Evolutionary conservation across 805 yeast species (phyloP).

Genomic region (Debaryomyces hansenii): DNA sequence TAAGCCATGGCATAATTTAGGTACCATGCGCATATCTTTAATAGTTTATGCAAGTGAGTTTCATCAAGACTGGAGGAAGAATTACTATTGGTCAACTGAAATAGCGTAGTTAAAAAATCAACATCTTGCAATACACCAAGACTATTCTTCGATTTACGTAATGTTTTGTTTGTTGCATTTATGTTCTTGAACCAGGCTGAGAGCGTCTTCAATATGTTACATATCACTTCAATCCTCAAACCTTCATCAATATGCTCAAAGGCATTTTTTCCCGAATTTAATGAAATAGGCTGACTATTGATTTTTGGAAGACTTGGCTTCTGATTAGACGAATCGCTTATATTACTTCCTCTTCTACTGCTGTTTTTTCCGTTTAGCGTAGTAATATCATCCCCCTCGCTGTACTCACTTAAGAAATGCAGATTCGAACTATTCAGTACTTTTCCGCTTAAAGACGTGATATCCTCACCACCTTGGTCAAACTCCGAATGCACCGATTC

Average conservation of each 20-base stretch:
- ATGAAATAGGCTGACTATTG: background rate
- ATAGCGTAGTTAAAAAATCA: constrained; percentile 13
- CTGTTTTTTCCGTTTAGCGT: constrained; percentile 10
- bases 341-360: background rate
- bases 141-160: constrained; percentile 1
- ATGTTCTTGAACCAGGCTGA: constrained; percentile 22
- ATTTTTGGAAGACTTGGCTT: background rate
- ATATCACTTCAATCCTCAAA: constrained; percentile 19
- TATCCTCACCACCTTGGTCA: constrained; percentile 22
- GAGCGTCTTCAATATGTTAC: constrained; percentile 22
- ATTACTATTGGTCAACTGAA: constrained; percentile 17
- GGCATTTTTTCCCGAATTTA: background rate
- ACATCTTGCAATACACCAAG: constrained; percentile 2
- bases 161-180: constrained; percentile 1
- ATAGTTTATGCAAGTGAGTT: constrained; percentile 8
- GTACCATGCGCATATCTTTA: constrained; percentile 16
- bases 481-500: background rate
- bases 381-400: constrained; percentile 24
- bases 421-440: background rate
- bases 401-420: constrained; percentile 3
- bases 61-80: constrained; percentile 5
- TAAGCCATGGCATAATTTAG: constrained; percentile 14
- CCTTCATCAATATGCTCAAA: constrained; percentile 21
- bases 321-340: background rate
- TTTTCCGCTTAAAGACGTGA: constrained; percentile 16